A percentile compares a stretch with the other conserved stretches of the same genome.
phyloP scores from a whole-genome alignment of 2,329 filamentous ascomycete species.

The Neonectria hederae region DNA sequence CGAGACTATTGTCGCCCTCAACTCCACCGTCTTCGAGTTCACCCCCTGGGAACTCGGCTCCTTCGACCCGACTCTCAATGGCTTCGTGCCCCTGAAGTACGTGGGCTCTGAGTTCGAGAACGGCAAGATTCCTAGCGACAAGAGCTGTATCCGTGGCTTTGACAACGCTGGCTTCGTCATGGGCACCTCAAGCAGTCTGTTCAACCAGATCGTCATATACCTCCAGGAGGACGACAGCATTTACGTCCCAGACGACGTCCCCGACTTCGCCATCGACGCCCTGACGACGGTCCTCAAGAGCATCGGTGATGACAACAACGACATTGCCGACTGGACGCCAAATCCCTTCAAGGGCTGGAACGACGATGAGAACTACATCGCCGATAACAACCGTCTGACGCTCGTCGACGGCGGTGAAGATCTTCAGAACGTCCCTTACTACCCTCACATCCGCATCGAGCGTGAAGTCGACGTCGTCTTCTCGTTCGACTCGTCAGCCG shows the following conservation, averaged over 20 bases:
- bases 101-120: constrained; percentile 66
- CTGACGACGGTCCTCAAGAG: constrained; percentile 60
- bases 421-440: constrained; percentile 80
- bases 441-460: constrained; percentile 64
- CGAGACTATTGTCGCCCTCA: constrained; percentile 56
- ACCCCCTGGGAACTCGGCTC: constrained; percentile 73
- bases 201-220: constrained; percentile 79
- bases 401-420: constrained; percentile 86
- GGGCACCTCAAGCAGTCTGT: constrained; percentile 83
- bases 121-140: constrained; percentile 58
- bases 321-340: constrained; percentile 76
- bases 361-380: constrained; percentile 52
- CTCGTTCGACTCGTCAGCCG: constrained; percentile 71
- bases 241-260: constrained; percentile 61
- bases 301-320: constrained; percentile 70
- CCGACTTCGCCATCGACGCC: constrained; percentile 53
- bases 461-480: constrained; percentile 70
- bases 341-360: constrained; percentile 69
- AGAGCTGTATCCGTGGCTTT: constrained; percentile 68
- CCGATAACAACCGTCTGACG: constrained; percentile 65
- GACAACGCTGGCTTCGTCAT: constrained; percentile 84
- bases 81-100: constrained; percentile 68
- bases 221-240: constrained; percentile 59
- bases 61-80: constrained; percentile 67
- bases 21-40: constrained; percentile 72